Percentiles rank a stretch among this genome's conserved stretches.
phyloP scores from a whole-genome alignment of 176 grass and related monocot species.

The Tillandsia fasciculata region DNA sequence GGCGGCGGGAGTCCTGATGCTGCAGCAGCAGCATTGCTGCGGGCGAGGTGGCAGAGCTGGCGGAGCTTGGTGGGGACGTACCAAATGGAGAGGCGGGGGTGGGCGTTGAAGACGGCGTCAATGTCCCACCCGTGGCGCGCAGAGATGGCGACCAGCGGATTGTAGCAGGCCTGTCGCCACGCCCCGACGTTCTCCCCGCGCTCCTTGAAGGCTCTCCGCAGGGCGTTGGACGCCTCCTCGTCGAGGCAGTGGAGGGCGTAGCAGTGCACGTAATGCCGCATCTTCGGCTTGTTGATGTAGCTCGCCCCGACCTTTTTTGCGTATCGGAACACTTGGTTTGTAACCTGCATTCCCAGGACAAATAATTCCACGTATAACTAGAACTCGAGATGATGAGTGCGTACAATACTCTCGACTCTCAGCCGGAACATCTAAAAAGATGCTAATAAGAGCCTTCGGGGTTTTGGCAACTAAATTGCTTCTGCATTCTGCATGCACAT shows the following conservation, averaged over 20 bases:
- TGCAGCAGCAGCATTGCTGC: constrained; percentile 29
- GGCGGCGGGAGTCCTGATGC: constrained; percentile 1
- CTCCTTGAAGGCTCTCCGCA: constrained; percentile 77
- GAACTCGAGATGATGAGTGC: neutral
- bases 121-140: constrained; percentile 85
- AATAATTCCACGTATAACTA: neutral
- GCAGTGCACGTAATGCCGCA: constrained; percentile 99
- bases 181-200: constrained; percentile 85
- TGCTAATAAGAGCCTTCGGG: neutral
- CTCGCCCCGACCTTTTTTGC: constrained; percentile 87
- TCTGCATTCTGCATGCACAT: too few species aligned
- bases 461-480: neutral
- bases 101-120: constrained; percentile 93
- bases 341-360: constrained; percentile 35
- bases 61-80: constrained; percentile 91
- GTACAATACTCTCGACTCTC: too few species aligned
- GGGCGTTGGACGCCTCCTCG: constrained; percentile 72
- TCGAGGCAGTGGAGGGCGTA: constrained; percentile 98
- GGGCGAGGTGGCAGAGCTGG: constrained; percentile 89
- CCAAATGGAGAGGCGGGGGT: constrained; percentile 87
- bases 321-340: constrained; percentile 97
- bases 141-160: constrained; percentile 79
- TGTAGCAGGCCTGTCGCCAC: constrained; percentile 89
- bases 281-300: constrained; percentile 99
- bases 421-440: neutral